Evolutionary conservation across 108 stramenopile genomes (phyloP).

Genomic region (Conticribra guillardii): DNA sequence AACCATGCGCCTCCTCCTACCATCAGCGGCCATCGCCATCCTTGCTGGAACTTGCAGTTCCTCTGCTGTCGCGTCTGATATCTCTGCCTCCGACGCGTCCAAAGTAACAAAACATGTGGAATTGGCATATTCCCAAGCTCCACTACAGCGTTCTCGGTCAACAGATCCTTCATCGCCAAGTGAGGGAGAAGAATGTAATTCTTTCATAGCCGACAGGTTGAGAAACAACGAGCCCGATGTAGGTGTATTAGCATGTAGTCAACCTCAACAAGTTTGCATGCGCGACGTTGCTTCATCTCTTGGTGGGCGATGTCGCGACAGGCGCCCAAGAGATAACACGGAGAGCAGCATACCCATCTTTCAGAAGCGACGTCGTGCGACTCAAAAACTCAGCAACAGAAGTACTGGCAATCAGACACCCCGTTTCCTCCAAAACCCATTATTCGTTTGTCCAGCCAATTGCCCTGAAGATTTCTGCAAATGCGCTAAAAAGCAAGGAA

Average conservation of each 20-base stretch:
- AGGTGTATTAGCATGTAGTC: conserved; percentile 23
- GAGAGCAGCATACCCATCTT: conserved; percentile 14
- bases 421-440: conserved; percentile 30
- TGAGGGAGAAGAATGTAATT: conserved; percentile 14
- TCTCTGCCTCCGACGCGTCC: neutral
- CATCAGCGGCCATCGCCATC: conserved; percentile 24
- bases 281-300: conserved; percentile 25
- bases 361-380: conserved; percentile 8
- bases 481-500: conserved; percentile 23
- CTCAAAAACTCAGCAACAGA: too few species aligned
- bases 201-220: neutral
- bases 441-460: conserved; percentile 29
- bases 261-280: conserved; percentile 13
- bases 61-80: conserved; percentile 3
- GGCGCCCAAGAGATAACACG: conserved; percentile 6
- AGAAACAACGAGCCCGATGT: conserved; percentile 10
- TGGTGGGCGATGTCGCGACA: conserved; percentile 27
- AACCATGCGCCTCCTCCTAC: conserved; percentile 36
- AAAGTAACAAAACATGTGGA: neutral
- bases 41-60: conserved; percentile 3
- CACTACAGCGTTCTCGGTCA: neutral
- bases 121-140: neutral
- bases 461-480: conserved; percentile 48
- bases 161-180: neutral
- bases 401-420: neutral